phyloP scores from a whole-genome alignment of 202 grass and related monocot genomes.

The Tripidium arundinaceum region DNA sequence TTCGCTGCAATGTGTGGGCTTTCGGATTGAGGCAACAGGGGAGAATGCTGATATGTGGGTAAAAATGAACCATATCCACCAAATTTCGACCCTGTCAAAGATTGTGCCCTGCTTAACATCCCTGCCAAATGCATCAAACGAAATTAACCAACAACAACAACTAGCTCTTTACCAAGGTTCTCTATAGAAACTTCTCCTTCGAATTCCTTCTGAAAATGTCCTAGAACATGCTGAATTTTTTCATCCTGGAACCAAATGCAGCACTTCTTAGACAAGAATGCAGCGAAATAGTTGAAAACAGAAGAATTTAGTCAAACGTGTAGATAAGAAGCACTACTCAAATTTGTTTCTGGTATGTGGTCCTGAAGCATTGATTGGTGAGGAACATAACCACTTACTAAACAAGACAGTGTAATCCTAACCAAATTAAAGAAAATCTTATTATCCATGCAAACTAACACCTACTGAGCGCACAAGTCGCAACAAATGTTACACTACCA shows the following conservation, averaged over 20 bases:
- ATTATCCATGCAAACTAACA: neutral
- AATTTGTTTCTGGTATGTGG: neutral
- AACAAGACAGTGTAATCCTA: neutral
- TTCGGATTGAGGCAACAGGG: slow-evolving; percentile 49
- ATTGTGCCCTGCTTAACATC: slow-evolving; percentile 15
- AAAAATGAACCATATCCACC: slow-evolving; percentile 99
- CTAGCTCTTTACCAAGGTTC: slow-evolving; percentile 68
- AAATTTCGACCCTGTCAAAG: slow-evolving; percentile 81
- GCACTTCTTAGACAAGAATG: neutral
- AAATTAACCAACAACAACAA: slow-evolving; percentile 11
- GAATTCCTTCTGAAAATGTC: slow-evolving; percentile 95
- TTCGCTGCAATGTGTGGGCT: slow-evolving; percentile 31
- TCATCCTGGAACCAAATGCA: slow-evolving; percentile 56
- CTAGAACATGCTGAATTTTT: slow-evolving; percentile 75
- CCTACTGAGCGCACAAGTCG: neutral
- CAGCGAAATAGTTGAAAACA: neutral
- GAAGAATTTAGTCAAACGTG: neutral
- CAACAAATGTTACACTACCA: neutral
- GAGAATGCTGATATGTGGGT: slow-evolving; percentile 84
- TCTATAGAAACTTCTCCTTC: slow-evolving; percentile 84
- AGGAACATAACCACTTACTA: neutral
- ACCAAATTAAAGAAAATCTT: neutral
- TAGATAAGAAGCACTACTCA: neutral
- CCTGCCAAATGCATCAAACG: slow-evolving; percentile 12
- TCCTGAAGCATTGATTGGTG: neutral